phyloP scores from a whole-genome alignment of 1,139 yeast species.

The Geotrichum aggregatum region DNA sequence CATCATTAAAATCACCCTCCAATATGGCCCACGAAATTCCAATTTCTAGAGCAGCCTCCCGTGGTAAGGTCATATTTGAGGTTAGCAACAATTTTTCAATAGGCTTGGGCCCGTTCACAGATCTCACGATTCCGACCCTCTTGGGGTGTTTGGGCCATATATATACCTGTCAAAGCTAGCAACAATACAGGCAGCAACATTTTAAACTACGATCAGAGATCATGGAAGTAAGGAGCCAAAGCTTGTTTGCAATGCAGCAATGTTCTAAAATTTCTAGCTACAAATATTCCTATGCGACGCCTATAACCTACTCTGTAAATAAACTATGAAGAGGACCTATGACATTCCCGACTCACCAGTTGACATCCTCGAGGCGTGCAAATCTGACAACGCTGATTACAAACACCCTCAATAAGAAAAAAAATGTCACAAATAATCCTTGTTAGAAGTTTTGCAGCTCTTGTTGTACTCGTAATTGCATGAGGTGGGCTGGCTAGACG shows the following conservation, averaged over 20 bases:
- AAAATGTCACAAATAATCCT: slow-evolving; percentile 26
- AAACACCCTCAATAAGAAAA: slow-evolving; percentile 19
- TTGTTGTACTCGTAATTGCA: slow-evolving; percentile 36
- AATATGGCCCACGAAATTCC: background rate
- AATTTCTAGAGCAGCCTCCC: background rate
- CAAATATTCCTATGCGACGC: too few relatives aligned
- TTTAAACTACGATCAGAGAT: too few relatives aligned
- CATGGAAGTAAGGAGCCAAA: too few relatives aligned
- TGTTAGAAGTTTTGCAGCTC: slow-evolving; percentile 25
- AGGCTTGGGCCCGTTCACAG: slow-evolving; percentile 26
- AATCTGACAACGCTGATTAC: background rate
- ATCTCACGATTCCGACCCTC: slow-evolving; percentile 35
- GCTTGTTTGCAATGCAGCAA: too few relatives aligned
- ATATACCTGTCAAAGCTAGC: slow-evolving; percentile 39
- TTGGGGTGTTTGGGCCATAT: slow-evolving; percentile 39
- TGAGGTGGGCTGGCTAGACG: slow-evolving; percentile 37
- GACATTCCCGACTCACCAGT: background rate
- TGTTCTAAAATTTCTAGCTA: too few relatives aligned
- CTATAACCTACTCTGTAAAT: background rate
- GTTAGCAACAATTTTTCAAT: background rate
- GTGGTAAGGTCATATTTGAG: slow-evolving; percentile 1
- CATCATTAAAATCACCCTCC: too few relatives aligned
- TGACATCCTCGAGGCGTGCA: background rate
- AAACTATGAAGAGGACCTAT: background rate
- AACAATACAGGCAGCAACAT: slow-evolving; percentile 25